Base-by-base conservation (phyloP, 331 rosid species). In the Pyracantha coccinea region DNA sequence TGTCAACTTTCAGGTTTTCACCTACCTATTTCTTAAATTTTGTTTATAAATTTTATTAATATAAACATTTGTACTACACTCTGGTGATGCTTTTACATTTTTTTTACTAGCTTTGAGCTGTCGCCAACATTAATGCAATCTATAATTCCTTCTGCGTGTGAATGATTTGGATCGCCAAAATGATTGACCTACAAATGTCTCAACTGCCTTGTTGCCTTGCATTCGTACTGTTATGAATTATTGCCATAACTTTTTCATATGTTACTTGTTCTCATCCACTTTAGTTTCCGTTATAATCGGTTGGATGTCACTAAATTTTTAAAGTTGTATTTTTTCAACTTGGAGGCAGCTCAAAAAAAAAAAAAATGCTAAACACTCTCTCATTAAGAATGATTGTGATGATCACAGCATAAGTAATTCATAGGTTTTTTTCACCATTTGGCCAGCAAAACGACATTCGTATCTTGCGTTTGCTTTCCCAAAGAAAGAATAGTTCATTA, bases 1-100 rank as follows among this genome's bases (percentile, higher is more conserved):
- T 73, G 78, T 62, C 76, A 86, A 74, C 28, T 74, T 72, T 80
- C 91, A 88, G 97, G 97, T 92, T 71, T 78, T 75, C 75, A 20
- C 74, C 31, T 29, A 38, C 71, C 57, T 50, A 16, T 38, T 32
- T 55, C 68, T 61, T 1, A 11, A 17, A 7, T 23, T 55, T 31
- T 41, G 13, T 35, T 16, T 50, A 16, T 19, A 16, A 50, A 50
- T 50, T 17, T 7, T 60, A 15, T 8, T 21, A 17, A 28, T 54
- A 19, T 28, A 73, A 59, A 50, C 45, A 2, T 62, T 17, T 53
- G 8, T 57, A 15, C 21, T 45, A 13, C 4, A 57, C 62, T 57
- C 13, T 19, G 47, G 15, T 41, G 2, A 41, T 41, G 15, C 47
- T 10, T 41, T 41, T 11, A 11, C 47, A 38, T 12, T 41, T 11